These are phyloP conservation scores for Musa itinerans DNA, from an alignment of 176 grass and related monocot genomes.

Conservation along the genomic window DNA sequence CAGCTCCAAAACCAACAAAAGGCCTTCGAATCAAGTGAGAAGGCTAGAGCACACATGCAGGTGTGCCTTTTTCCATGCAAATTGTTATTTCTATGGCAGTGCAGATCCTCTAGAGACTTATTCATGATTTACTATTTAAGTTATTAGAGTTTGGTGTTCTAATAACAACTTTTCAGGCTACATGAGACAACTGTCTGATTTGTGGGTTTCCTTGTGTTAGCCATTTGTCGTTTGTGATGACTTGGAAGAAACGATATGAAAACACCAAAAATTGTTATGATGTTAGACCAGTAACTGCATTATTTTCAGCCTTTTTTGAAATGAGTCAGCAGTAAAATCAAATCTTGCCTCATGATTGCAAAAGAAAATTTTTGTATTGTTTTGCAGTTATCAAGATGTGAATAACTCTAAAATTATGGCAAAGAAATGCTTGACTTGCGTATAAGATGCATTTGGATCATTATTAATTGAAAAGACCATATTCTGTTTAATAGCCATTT, in stretches of 20 bases:
- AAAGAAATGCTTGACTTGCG: not conserved
- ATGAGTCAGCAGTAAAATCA: not conserved
- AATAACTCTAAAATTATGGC: not conserved
- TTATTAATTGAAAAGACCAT: not conserved
- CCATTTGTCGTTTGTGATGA: no score
- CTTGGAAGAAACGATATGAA: no score
- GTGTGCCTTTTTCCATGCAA: constrained; percentile 24
- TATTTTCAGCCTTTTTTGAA: no score
- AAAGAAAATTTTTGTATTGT: not conserved
- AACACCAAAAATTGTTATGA: no score
- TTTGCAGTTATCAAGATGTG: not conserved
- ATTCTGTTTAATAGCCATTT: not conserved
- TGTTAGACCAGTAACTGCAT: no score
- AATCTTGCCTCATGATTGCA: not conserved
- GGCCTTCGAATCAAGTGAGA: constrained; percentile 83
- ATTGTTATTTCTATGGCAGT: not conserved
- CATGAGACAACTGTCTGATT: no score
- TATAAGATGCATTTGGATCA: not conserved
- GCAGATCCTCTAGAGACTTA: not conserved
- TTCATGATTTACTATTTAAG: not conserved
- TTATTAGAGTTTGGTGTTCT: no score
- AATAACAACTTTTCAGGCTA: no score
- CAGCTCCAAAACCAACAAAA: constrained; percentile 91
- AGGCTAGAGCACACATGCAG: constrained; percentile 86
- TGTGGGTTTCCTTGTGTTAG: no score